Conservation (phyloP, 139 green algal genomes). For the Zygnema cylindricum region DNA sequence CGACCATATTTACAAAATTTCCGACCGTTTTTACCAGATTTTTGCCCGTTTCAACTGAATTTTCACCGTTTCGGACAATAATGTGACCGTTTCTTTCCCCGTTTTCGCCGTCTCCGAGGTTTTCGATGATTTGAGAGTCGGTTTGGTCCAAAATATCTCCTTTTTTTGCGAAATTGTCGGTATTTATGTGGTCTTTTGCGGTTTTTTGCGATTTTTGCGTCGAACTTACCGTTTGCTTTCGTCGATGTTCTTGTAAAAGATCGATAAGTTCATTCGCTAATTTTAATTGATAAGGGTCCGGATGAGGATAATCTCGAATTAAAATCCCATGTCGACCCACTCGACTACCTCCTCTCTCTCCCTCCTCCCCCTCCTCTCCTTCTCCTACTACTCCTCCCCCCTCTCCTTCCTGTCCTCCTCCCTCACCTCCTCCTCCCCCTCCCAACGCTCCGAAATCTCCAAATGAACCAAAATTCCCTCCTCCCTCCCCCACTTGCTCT, state of each 20-base stretch:
- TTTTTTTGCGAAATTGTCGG: too few relatives aligned
- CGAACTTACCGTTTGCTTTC: not conserved
- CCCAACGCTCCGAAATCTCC: too few relatives aligned
- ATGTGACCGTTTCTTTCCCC: too few relatives aligned
- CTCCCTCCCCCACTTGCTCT: too few relatives aligned
- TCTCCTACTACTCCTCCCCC: not conserved
- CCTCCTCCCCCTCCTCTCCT: not conserved
- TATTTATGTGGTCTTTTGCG: too few relatives aligned
- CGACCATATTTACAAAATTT: not conserved
- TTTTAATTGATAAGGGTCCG: conserved; percentile 9
- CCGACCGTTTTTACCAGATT: not conserved
- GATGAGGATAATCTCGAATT: conserved; percentile 5
- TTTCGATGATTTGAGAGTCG: too few relatives aligned
- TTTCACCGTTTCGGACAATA: too few relatives aligned
- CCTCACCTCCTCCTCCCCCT: not conserved
- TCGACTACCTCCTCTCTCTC: not conserved
- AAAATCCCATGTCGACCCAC: conserved; percentile 28
- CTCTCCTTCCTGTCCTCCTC: not conserved
- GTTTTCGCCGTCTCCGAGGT: too few relatives aligned
- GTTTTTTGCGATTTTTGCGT: too few relatives aligned
- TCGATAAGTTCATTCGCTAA: not conserved
- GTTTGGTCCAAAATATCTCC: too few relatives aligned
- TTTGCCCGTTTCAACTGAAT: not conserved
- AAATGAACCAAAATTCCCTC: too few relatives aligned
- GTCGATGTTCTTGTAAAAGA: conserved; percentile 17